Base-by-base conservation (phyloP, 148 eudicot genomes). In the Nepenthes gracilis region DNA sequence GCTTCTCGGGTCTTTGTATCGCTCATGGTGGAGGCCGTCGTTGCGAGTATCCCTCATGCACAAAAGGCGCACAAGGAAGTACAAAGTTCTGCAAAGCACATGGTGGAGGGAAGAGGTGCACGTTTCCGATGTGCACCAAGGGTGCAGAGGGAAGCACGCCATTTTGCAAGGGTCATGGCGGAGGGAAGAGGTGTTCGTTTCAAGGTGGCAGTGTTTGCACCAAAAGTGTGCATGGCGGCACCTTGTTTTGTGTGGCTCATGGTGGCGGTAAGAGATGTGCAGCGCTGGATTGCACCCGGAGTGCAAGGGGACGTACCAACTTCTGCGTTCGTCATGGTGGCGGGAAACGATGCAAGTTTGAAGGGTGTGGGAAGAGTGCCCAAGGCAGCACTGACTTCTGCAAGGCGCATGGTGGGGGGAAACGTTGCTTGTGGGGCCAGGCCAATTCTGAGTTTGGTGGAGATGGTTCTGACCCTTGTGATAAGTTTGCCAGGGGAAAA, bases 211-310 rank as follows among this genome's bases (percentile, higher is more conserved):
- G 61, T 23, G 65, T 63, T 36, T 86, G 94, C 69, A 43, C 83
- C 0, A 89, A 80, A 72, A 89, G 94, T 47, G 91, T 82, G 5
- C 87, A 86, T 43, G 90, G 94, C 3, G 88, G 90, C 3, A 86
- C 90, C 11, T 63, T 74, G 12, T 89, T 74, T 65, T 89, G 97
- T 51, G 97, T 89, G 32, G 69, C 76, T 13, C 97, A 89, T 64
- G 97, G 96, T 34, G 94, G 97, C 35, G 97, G 97, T 2, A 89
- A 89, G 78, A 80, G 97, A 62, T 89, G 94, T 65, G 83, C 81
- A 15, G 56, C 43, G 36, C 62, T 72, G 2, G 90, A 63, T n/a
- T 89, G 97, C 68, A 78, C 81, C 15, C 86, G 78, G 69, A 86
- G 97, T 51, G 97, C 97, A 5, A 78, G 96, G 65, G 90, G 96